Evolutionary conservation across 257 asterid genomes (phyloP).

Genomic region (Capsicum baccatum): DNA sequence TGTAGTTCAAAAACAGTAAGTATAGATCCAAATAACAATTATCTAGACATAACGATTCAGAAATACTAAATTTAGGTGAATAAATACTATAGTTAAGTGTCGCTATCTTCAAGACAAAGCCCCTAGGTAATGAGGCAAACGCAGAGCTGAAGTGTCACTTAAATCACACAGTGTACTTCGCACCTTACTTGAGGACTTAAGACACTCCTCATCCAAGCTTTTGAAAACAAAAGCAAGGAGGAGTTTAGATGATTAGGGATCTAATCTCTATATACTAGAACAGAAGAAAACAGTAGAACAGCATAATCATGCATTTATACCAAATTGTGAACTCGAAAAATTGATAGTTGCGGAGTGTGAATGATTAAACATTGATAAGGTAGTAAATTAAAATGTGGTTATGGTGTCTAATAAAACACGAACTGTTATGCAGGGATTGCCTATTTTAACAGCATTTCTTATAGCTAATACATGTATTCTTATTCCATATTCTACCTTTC

Average conservation of each 20-base stretch:
- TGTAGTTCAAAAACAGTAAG: background rate
- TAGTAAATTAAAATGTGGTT: background rate
- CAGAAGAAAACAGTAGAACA: background rate
- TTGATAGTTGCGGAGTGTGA: background rate
- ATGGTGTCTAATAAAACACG: background rate
- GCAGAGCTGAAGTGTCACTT: background rate
- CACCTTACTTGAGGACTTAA: background rate
- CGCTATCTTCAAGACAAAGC: conserved; percentile 1
- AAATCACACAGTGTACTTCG: background rate
- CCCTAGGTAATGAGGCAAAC: background rate
- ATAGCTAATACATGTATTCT: background rate
- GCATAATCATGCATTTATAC: background rate
- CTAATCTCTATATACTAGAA: background rate
- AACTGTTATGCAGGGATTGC: background rate
- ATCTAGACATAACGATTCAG: background rate
- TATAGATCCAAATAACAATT: background rate
- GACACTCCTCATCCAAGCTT: background rate
- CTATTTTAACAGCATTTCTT: background rate
- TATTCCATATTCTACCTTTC: background rate
- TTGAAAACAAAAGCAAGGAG: background rate
- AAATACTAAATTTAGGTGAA: background rate
- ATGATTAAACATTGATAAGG: background rate
- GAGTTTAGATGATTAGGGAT: background rate
- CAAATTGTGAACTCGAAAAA: background rate
- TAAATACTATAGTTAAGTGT: background rate